Percentiles rank a stretch among this genome's conserved stretches.
Conservation (phyloP, 2,329 filamentous ascomycete species). For the Cladorrhinum sp. region DNA sequence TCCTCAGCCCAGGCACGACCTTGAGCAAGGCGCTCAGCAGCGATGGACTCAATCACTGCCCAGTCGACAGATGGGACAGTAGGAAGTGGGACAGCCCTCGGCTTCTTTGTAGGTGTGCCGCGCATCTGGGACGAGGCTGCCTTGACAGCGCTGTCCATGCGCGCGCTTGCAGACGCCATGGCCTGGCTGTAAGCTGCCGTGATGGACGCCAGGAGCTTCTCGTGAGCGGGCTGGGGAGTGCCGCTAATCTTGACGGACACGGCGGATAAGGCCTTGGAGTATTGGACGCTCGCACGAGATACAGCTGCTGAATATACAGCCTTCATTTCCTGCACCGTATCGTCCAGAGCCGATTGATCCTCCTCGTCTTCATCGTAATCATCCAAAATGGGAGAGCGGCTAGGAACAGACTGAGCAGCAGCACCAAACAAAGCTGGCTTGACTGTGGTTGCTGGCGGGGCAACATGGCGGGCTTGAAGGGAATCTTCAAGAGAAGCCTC, state of each 20-base stretch:
- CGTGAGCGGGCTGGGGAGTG: constrained; percentile 65
- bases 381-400: constrained; percentile 48
- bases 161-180: constrained; percentile 58
- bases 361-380: constrained; percentile 43
- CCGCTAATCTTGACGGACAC: constrained; percentile 67
- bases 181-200: constrained; percentile 67
- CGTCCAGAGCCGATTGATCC: constrained; percentile 35
- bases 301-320: constrained; percentile 63
- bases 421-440: constrained; percentile 51
- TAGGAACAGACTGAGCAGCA: constrained; percentile 49
- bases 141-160: constrained; percentile 53
- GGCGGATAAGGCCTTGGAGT: constrained; percentile 64
- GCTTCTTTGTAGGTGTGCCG: constrained; percentile 44
- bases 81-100: constrained; percentile 30
- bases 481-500: constrained; percentile 13
- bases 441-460: constrained; percentile 34
- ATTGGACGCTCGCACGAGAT: constrained; percentile 64
- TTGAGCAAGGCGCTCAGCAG: constrained; percentile 66
- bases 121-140: constrained; percentile 51
- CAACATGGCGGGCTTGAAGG: constrained; percentile 16
- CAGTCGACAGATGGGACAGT: constrained; percentile 42
- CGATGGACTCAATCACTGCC: constrained; percentile 59
- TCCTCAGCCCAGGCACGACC: constrained; percentile 68
- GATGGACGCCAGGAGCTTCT: constrained; percentile 67
- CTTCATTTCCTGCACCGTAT: constrained; percentile 31